These are phyloP conservation scores for Penicillium ochrochloron DNA, from an alignment of 495 filamentous ascomycete genomes.

Conservation along the genomic window DNA sequence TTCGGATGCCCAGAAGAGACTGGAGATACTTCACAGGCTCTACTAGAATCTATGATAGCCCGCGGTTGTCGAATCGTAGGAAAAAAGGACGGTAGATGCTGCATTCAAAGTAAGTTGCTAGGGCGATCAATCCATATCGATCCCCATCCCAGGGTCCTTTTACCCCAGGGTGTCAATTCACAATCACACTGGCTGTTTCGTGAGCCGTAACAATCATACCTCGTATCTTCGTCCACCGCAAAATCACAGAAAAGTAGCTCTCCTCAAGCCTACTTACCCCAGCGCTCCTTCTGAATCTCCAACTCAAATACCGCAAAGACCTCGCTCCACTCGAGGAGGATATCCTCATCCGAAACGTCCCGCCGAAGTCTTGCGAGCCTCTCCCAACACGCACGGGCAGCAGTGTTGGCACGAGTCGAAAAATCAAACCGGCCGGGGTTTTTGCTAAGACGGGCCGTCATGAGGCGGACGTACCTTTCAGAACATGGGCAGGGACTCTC, in stretches of 20 bases:
- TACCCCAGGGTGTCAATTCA: background rate
- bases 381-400: conserved; percentile 39
- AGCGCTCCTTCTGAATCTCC: conserved; percentile 38
- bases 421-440: conserved; percentile 24
- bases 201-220: background rate
- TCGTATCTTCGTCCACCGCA: background rate
- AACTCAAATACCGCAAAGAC: conserved; percentile 29
- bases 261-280: background rate
- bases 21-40: background rate
- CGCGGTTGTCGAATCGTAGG: background rate
- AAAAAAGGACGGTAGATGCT: background rate
- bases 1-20: background rate
- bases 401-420: conserved; percentile 28
- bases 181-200: background rate
- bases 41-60: background rate
- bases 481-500: conserved; percentile 43
- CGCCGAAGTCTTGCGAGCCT: conserved; percentile 28
- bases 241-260: background rate
- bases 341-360: conserved; percentile 20
- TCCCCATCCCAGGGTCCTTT: background rate
- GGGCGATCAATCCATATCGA: background rate
- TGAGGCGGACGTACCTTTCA: conserved; percentile 40
- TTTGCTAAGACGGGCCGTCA: conserved; percentile 27
- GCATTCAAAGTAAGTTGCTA: background rate
- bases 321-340: conserved; percentile 28